A percentile compares a stretch with the other conserved stretches of the same genome.
phyloP scores from a whole-genome alignment of 2,329 filamentous ascomycete species.

The Beauveria bassiana region DNA sequence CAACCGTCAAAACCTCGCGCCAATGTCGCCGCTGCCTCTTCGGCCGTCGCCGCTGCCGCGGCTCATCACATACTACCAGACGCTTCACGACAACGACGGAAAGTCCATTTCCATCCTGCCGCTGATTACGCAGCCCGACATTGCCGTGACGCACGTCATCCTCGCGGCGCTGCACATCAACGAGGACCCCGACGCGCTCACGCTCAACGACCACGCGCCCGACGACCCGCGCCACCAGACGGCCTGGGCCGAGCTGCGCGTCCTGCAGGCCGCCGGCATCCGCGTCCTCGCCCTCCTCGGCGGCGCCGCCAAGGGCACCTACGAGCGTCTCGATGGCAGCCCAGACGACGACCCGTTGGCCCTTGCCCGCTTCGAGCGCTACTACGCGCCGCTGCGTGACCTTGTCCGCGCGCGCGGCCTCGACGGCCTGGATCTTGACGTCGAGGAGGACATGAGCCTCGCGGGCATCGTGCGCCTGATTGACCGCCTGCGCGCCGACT shows the following conservation, averaged over 20 bases:
- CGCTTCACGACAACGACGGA: conserved; percentile 38
- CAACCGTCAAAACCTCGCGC: not conserved
- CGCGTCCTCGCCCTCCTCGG: conserved; percentile 83
- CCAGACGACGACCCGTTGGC: conserved; percentile 27
- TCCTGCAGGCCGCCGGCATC: conserved; percentile 65
- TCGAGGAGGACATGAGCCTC: conserved; percentile 70
- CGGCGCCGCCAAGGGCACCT: conserved; percentile 73
- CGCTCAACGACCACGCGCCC: conserved; percentile 73
- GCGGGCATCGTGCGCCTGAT: conserved; percentile 58
- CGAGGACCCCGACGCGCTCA: conserved; percentile 54
- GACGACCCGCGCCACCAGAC: conserved; percentile 58
- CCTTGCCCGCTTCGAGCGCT: conserved; percentile 54
- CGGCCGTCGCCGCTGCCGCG: conserved; percentile 31
- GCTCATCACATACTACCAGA: conserved; percentile 47
- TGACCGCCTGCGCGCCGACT: conserved; percentile 59
- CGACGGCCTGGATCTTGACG: conserved; percentile 69
- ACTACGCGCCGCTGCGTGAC: conserved; percentile 61
- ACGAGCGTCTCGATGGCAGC: conserved; percentile 46
- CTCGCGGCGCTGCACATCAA: conserved; percentile 83
- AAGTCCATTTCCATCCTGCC: conserved; percentile 46
- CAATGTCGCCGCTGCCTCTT: conserved; percentile 26
- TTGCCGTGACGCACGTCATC: conserved; percentile 69
- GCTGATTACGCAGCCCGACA: conserved; percentile 38
- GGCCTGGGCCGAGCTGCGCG: conserved; percentile 70
- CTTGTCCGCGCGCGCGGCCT: conserved; percentile 54